Evolutionary conservation across 495 filamentous ascomycete species (phyloP).

Genomic region (Friedmanniomyces simplex): DNA sequence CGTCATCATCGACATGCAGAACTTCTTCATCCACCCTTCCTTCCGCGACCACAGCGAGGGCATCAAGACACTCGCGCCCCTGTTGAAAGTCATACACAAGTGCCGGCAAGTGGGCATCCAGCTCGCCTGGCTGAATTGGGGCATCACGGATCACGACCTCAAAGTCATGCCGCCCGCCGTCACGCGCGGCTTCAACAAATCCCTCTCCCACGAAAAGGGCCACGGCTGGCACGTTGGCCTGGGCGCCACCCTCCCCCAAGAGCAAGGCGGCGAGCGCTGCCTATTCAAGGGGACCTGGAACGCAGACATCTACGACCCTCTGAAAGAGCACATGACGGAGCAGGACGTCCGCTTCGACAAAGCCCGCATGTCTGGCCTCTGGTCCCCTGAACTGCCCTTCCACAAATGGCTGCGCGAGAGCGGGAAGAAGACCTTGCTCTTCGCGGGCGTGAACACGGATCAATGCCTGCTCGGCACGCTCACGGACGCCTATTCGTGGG

Average conservation of each 20-base stretch:
- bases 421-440: conserved; percentile 24
- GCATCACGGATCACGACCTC: conserved; percentile 20
- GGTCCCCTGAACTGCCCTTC: conserved; percentile 16
- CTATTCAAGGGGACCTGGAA: conserved; percentile 24
- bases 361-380: conserved; percentile 19
- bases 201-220: conserved; percentile 13
- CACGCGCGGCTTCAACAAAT: conserved; percentile 20
- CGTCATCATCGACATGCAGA: conserved; percentile 25
- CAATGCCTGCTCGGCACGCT: conserved; percentile 23
- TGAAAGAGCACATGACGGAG: conserved; percentile 12
- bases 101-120: conserved; percentile 21
- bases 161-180: conserved; percentile 21
- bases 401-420: conserved; percentile 20
- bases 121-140: conserved; percentile 23
- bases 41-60: conserved; percentile 17
- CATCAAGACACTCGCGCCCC: conserved; percentile 16
- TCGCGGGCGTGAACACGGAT: conserved; percentile 24
- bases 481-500: conserved; percentile 20
- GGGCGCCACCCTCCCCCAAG: conserved; percentile 17
- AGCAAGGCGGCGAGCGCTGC: conserved; percentile 20
- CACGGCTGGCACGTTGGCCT: conserved; percentile 22
- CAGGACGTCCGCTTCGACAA: conserved; percentile 22
- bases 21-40: conserved; percentile 22
- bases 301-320: conserved; percentile 21
- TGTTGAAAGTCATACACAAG: conserved; percentile 20